A percentile compares a stretch with the other conserved stretches of the same genome.
phyloP scores from a whole-genome alignment of 2,329 filamentous ascomycete species.

The Aspergillus phoenicis region DNA sequence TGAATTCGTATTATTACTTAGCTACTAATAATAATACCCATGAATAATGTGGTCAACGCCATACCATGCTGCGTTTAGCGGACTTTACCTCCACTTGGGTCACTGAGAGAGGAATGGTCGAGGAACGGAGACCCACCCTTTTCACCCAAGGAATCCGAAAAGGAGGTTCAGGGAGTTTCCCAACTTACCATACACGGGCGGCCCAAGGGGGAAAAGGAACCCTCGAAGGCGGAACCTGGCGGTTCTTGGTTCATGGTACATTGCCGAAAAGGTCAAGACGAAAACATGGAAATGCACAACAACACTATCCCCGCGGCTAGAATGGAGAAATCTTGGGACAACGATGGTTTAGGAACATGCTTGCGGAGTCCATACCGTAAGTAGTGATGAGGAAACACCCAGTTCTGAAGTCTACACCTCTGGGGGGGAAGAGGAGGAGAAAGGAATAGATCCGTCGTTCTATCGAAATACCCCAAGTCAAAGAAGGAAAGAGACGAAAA shows the following conservation, averaged over 20 bases:
- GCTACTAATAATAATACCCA: conserved; percentile 4
- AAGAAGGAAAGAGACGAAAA: neutral
- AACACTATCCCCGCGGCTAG: neutral
- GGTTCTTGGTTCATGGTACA: neutral
- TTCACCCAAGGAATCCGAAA: conserved; percentile 18
- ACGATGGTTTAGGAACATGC: neutral
- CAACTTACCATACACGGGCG: neutral
- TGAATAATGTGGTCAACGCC: conserved; percentile 2
- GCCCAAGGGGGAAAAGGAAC: neutral
- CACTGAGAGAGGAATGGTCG: conserved; percentile 15
- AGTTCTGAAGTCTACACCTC: conserved; percentile 1
- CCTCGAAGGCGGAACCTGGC: conserved; percentile 10
- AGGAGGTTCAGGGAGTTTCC: conserved; percentile 12
- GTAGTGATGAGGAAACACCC: neutral
- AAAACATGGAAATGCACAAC: conserved; percentile 7
- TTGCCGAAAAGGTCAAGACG: conserved; percentile 13
- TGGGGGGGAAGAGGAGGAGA: neutral
- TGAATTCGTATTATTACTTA: conserved; percentile 4
- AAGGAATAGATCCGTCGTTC: conserved; percentile 9
- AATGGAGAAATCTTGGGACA: neutral
- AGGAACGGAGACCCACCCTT: conserved; percentile 21
- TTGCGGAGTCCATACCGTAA: neutral
- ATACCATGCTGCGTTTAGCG: conserved; percentile 1
- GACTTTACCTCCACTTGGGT: neutral
- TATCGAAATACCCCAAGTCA: neutral